Conservation (phyloP, 1,284 basidiomycete species). For the Apiotrichum montevideense region DNA sequence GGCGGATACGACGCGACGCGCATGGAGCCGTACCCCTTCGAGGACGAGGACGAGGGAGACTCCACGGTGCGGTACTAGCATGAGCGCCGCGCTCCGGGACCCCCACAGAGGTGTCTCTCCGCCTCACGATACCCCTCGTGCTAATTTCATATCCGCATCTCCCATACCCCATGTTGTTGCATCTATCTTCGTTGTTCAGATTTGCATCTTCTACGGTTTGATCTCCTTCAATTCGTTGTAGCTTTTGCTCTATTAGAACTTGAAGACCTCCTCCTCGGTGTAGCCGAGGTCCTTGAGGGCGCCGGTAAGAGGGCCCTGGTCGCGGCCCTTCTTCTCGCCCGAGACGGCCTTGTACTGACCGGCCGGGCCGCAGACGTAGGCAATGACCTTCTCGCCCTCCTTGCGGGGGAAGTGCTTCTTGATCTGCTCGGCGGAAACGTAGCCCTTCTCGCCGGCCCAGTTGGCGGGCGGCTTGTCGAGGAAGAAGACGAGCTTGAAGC, state of each 20-base stretch:
- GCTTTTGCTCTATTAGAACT: conserved; percentile 36
- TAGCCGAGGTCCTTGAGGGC: conserved; percentile 82
- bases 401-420: conserved; percentile 60
- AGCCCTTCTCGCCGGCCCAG: conserved; percentile 61
- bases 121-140: neutral
- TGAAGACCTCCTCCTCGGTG: conserved; percentile 59
- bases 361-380: conserved; percentile 91
- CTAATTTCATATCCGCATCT: neutral
- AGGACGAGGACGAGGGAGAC: neutral
- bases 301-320: conserved; percentile 79
- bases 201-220: neutral
- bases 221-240: neutral
- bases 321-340: conserved; percentile 54
- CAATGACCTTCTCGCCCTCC: conserved; percentile 71
- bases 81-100: no score
- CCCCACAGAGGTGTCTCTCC: no score
- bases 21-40: neutral
- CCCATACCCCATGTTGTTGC: neutral
- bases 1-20: neutral
- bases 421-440: conserved; percentile 59
- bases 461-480: conserved; percentile 67
- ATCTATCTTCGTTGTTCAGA: neutral
- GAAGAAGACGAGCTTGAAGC: conserved; percentile 74
- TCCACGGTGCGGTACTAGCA: neutral
- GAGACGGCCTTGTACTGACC: conserved; percentile 71